Conservation (phyloP, 192 early-diverging fungal species). For the Diversispora epigaea region DNA sequence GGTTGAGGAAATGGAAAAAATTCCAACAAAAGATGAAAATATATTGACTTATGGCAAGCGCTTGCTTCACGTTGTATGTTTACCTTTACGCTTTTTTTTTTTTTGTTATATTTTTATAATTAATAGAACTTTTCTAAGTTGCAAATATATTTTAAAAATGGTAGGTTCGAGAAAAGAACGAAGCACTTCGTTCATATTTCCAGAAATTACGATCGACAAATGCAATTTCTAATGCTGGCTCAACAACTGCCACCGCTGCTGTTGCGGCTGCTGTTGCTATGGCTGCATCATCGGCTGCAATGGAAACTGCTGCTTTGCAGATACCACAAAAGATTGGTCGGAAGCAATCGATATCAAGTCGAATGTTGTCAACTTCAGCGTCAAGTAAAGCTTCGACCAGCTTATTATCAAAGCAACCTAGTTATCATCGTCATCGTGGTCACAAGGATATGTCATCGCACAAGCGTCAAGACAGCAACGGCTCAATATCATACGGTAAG, state of each 20-base stretch:
- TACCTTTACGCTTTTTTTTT: no score
- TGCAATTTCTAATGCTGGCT: constrained; percentile 15
- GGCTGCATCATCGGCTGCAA: background rate
- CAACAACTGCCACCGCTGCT: background rate
- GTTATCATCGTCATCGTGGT: background rate
- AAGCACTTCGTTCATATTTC: constrained; percentile 27
- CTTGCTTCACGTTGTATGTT: constrained; percentile 40
- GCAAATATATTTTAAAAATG: no score
- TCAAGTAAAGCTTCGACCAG: background rate
- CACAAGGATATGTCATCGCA: constrained; percentile 20
- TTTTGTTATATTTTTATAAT: background rate
- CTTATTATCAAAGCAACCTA: background rate
- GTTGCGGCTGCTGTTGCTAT: background rate
- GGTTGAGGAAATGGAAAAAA: constrained; percentile 32
- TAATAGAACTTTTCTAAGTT: background rate
- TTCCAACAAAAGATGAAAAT: constrained; percentile 35
- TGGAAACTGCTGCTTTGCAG: constrained; percentile 10
- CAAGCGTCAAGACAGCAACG: constrained; percentile 45
- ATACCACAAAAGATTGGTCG: constrained; percentile 20
- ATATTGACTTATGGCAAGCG: constrained; percentile 42
- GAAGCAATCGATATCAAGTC: constrained; percentile 25
- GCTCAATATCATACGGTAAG: constrained; percentile 28
- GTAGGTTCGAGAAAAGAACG: constrained; percentile 31
- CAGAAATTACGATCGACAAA: constrained; percentile 27
- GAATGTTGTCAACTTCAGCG: constrained; percentile 28